A percentile compares a stretch with the other conserved stretches of the same genome.
phyloP scores from a whole-genome alignment of 495 filamentous ascomycete genomes.

The Mytilinidion resinicola region DNA sequence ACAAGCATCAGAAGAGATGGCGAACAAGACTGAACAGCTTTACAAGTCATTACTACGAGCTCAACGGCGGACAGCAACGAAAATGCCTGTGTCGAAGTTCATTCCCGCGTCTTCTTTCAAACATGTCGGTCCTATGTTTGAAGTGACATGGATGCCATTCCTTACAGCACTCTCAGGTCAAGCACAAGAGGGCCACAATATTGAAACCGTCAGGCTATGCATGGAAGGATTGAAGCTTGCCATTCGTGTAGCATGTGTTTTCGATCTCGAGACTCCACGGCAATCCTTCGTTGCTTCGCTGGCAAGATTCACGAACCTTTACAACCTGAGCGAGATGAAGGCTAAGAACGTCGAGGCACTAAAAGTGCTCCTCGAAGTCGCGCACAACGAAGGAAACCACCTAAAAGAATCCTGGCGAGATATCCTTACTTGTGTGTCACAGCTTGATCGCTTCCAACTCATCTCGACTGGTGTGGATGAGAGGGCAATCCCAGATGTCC shows the following conservation, averaged over 20 bases:
- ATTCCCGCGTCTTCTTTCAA: conserved; percentile 88
- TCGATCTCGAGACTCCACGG: conserved; percentile 82
- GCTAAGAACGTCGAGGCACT: conserved; percentile 93
- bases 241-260: conserved; percentile 85
- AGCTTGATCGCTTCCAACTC: conserved; percentile 93
- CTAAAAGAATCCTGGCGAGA: conserved; percentile 90
- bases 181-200: conserved; percentile 84
- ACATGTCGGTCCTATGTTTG: conserved; percentile 97
- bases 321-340: conserved; percentile 92
- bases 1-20: conserved; percentile 93
- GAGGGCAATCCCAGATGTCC: conserved; percentile 84
- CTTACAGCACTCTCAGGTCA: conserved; percentile 86
- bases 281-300: conserved; percentile 92
- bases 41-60: conserved; percentile 85
- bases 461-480: conserved; percentile 91
- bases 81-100: conserved; percentile 64
- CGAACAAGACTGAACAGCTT: conserved; percentile 76
- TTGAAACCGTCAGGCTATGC: conserved; percentile 83
- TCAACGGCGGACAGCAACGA: conserved; percentile 69
- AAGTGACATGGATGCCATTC: conserved; percentile 99
- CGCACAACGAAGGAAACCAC: conserved; percentile 82
- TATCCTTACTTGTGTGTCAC: conserved; percentile 89
- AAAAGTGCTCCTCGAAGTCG: conserved; percentile 83
- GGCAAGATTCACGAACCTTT: conserved; percentile 88
- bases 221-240: conserved; percentile 93